Evolutionary conservation across 306 rosid genomes (phyloP).

Genomic region (Quercus berberidifolia): DNA sequence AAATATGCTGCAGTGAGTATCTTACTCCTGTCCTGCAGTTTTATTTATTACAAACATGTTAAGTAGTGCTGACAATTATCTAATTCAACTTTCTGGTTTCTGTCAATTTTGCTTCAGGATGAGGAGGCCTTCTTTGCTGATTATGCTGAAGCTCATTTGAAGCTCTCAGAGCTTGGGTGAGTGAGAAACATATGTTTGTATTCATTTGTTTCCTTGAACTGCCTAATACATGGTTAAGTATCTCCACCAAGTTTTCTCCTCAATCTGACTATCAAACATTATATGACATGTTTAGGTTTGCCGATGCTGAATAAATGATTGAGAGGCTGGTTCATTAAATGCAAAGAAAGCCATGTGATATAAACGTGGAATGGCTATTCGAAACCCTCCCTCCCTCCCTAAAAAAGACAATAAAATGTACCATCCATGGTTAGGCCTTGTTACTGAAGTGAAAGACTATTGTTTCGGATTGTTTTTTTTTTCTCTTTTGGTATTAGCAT

Average conservation of each 20-base stretch:
- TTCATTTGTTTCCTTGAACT: background rate
- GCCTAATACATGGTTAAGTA: background rate
- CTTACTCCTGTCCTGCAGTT: background rate
- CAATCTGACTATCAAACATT: background rate
- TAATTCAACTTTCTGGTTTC: background rate
- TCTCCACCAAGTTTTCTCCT: background rate
- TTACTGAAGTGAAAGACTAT: too few species aligned
- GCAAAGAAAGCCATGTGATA: background rate
- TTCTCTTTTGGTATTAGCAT: too few species aligned
- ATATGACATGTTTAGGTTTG: conserved; percentile 16
- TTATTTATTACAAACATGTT: background rate
- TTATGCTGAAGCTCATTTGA: conserved; percentile 49
- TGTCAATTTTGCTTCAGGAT: conserved; percentile 23
- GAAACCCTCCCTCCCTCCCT: too few species aligned
- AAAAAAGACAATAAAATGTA: too few species aligned
- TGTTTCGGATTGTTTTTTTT: background rate
- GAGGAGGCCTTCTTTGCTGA: conserved; percentile 50
- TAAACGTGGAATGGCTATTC: too few species aligned
- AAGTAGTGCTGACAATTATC: background rate
- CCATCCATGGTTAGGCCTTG: too few species aligned
- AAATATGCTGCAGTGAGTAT: conserved; percentile 46
- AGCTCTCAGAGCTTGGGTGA: conserved; percentile 57
- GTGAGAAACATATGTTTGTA: background rate
- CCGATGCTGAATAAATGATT: conserved; percentile 11
- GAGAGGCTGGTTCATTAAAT: too few species aligned